These are phyloP conservation scores for Cytidiella melzeri DNA, from an alignment of 768 basidiomycete species.

Conservation along the genomic window DNA sequence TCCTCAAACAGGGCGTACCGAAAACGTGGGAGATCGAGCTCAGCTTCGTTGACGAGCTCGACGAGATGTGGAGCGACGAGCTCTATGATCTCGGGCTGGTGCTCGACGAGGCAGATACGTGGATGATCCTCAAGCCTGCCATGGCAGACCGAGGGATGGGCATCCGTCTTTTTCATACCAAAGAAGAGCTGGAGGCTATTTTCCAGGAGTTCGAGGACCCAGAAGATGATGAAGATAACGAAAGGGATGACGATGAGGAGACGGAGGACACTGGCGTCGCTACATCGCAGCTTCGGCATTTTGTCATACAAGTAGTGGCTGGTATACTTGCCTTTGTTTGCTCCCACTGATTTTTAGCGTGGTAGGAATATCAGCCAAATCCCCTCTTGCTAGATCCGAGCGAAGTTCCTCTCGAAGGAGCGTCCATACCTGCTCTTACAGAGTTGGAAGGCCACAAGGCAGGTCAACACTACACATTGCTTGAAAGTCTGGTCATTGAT, in stretches of 20 bases:
- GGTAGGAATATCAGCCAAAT: conserved; percentile 76
- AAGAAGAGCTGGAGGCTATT: conserved; percentile 62
- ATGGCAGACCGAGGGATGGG: conserved; percentile 98
- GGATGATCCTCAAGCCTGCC: conserved; percentile 97
- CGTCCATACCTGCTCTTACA: conserved; percentile 8
- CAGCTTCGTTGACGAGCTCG: conserved; percentile 88
- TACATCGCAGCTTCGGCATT: conserved; percentile 88
- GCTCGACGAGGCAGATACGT: conserved; percentile 43
- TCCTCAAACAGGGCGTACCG: conserved; percentile 53
- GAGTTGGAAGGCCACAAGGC: conserved; percentile 55
- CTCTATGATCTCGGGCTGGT: conserved; percentile 76
- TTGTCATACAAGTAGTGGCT: conserved; percentile 93
- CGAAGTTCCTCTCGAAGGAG: conserved; percentile 32
- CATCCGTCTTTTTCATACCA: conserved; percentile 81
- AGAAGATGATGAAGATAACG: conserved; percentile 39
- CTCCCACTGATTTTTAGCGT: not conserved
- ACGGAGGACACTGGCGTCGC: conserved; percentile 48
- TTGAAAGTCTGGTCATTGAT: not conserved
- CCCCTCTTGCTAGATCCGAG: conserved; percentile 76
- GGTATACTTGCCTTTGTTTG: conserved; percentile 8
- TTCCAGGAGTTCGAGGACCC: conserved; percentile 75
- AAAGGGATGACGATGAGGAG: not conserved
- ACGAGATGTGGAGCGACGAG: conserved; percentile 90
- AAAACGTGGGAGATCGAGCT: conserved; percentile 81
- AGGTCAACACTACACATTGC: conserved; percentile 3